Conservation (phyloP, 306 rosid species). For the Castanea sativa region DNA sequence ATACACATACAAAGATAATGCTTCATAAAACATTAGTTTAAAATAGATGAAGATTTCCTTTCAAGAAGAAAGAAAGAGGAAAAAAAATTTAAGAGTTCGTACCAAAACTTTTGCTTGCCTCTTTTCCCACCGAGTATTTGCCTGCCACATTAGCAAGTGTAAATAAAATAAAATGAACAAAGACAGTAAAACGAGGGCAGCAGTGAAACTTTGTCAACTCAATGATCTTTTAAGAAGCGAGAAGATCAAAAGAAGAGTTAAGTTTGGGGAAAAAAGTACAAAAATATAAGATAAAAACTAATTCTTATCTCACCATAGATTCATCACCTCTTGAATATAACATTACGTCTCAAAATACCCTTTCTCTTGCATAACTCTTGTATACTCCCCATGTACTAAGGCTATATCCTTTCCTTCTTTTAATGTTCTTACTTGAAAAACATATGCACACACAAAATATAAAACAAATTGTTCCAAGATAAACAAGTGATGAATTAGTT, state of each 20-base stretch:
- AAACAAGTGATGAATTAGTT: not conserved
- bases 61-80: not conserved
- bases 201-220: not conserved
- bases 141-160: slow-evolving; percentile 46
- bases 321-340: not conserved
- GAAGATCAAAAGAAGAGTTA: not conserved
- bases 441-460: not conserved
- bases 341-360: not conserved
- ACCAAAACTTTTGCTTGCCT: slow-evolving; percentile 92
- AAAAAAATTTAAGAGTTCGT: slow-evolving; percentile 23
- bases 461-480: slow-evolving; percentile 6
- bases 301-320: not conserved
- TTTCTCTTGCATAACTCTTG: not conserved
- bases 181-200: slow-evolving; percentile 10
- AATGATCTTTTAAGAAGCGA: slow-evolving; percentile 11
- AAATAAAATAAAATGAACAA: slow-evolving; percentile 14
- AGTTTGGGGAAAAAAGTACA: not conserved
- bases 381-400: not conserved
- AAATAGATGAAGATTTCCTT: not conserved
- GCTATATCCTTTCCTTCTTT: not conserved
- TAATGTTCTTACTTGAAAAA: not conserved
- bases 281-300: not conserved
- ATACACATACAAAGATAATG: too few relatives aligned
- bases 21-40: too few relatives aligned
- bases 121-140: slow-evolving; percentile 90